These are phyloP conservation scores for Torulaspora pretoriensis DNA, from an alignment of 1,139 yeast species.

Conservation along the genomic window DNA sequence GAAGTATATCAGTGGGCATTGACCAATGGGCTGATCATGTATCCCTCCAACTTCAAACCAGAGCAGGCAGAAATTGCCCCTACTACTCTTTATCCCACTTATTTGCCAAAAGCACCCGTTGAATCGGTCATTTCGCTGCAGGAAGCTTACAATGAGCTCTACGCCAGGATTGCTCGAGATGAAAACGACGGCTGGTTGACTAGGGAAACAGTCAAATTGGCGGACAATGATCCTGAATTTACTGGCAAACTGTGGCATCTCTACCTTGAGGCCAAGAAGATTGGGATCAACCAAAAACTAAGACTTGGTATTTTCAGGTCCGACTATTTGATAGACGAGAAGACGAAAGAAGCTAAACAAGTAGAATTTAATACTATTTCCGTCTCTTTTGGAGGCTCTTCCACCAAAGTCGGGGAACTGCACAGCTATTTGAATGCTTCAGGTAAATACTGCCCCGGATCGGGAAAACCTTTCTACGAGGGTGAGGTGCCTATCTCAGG, in stretches of 20 bases:
- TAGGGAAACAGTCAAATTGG: slow-evolving; percentile 50
- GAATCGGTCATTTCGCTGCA: slow-evolving; percentile 67
- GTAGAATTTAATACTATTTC: slow-evolving; percentile 95
- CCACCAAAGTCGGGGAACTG: slow-evolving; percentile 71
- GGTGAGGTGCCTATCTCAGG: slow-evolving; percentile 61
- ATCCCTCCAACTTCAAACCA: slow-evolving; percentile 53
- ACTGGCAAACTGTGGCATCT: slow-evolving; percentile 73
- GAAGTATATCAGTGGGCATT: slow-evolving; percentile 71
- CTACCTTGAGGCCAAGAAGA: slow-evolving; percentile 45
- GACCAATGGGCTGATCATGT: slow-evolving; percentile 73
- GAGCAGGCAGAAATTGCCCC: slow-evolving; percentile 65
- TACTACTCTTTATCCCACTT: slow-evolving; percentile 84
- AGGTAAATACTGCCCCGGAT: slow-evolving; percentile 47
- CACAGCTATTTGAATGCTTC: slow-evolving; percentile 61
- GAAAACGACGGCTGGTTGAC: slow-evolving; percentile 56
- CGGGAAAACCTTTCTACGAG: slow-evolving; percentile 41
- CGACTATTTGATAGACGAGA: slow-evolving; percentile 74
- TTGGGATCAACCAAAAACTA: slow-evolving; percentile 61
- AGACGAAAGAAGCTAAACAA: slow-evolving; percentile 61
- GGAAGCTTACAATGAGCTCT: slow-evolving; percentile 63
- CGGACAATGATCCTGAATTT: slow-evolving; percentile 64
- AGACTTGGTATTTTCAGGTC: slow-evolving; percentile 85
- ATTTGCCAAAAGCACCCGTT: slow-evolving; percentile 68
- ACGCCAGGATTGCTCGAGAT: slow-evolving; percentile 57
- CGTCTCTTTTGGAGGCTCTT: slow-evolving; percentile 90